Conservation (phyloP, 768 basidiomycete genomes). For the Termitomyces sp. region DNA sequence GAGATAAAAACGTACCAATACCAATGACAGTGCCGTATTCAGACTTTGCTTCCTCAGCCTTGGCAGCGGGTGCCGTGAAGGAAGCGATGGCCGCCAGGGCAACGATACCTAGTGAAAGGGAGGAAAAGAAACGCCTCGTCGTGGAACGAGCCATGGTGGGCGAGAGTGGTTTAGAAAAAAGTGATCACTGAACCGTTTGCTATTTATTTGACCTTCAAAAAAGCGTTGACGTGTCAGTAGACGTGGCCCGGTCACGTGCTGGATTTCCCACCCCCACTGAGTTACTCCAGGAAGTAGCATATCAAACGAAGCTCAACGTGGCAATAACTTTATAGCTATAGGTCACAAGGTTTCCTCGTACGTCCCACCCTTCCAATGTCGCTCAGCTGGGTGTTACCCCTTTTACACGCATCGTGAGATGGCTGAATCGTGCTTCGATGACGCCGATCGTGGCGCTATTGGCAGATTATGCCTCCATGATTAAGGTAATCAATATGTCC, state of each 20-base stretch:
- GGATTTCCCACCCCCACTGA: background rate
- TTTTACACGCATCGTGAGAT: background rate
- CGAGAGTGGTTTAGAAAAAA: conserved; percentile 25
- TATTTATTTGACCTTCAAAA: conserved; percentile 25
- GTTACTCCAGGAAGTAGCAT: too few species aligned
- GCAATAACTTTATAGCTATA: background rate
- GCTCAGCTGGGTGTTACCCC: background rate
- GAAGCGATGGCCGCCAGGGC: conserved; percentile 69
- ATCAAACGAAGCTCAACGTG: background rate
- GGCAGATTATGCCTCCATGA: background rate
- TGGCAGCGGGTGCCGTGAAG: conserved; percentile 59
- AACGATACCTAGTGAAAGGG: conserved; percentile 58
- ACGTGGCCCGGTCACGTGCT: conserved; percentile 36
- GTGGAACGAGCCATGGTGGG: conserved; percentile 45
- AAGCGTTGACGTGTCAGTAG: conserved; percentile 36
- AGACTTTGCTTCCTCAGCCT: conserved; percentile 62
- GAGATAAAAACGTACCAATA: conserved; percentile 55
- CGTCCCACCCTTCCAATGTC: too few species aligned
- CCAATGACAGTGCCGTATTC: conserved; percentile 94
- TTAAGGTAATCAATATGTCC: background rate
- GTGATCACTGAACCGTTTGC: conserved; percentile 1
- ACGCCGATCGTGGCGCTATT: background rate
- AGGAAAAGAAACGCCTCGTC: conserved; percentile 51
- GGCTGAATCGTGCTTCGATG: background rate
- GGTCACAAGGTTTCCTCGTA: background rate